Evolutionary conservation across 768 basidiomycete species (phyloP).

Genomic region (Russula virescens): DNA sequence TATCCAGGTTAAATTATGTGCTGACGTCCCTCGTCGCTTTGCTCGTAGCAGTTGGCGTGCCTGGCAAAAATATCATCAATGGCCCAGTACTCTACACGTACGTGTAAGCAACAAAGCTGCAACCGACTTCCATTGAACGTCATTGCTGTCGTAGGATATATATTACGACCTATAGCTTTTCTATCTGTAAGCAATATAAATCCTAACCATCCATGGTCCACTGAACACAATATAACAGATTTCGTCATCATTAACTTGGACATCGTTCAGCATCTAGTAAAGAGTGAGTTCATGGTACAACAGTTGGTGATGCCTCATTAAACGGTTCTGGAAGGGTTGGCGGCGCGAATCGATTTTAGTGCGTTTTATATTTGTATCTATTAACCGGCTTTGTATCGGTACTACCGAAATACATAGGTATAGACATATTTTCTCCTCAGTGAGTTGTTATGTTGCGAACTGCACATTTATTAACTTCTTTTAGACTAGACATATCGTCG

Average conservation of each 20-base stretch:
- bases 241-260: conserved; percentile 55
- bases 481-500: conserved; percentile 52
- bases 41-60: conserved; percentile 52
- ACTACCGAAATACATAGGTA: conserved; percentile 38
- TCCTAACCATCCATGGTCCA: conserved; percentile 7
- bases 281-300: conserved; percentile 41
- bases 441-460: conserved; percentile 26
- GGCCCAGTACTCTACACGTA: conserved; percentile 63
- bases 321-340: conserved; percentile 38
- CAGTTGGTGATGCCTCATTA: neutral
- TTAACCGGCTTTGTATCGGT: neutral
- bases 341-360: conserved; percentile 73
- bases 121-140: neutral
- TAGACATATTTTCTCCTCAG: conserved; percentile 79
- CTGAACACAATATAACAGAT: conserved; percentile 37
- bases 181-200: conserved; percentile 43
- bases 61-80: conserved; percentile 48
- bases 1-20: conserved; percentile 65
- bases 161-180: conserved; percentile 59
- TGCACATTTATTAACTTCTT: neutral
- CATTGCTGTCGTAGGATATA: conserved; percentile 38
- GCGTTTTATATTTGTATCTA: conserved; percentile 27
- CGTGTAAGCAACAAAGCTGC: conserved; percentile 27
- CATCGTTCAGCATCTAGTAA: conserved; percentile 49
- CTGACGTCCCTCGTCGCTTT: conserved; percentile 59